These are phyloP conservation scores for Lanmaoa rubissima DNA, from an alignment of 768 basidiomycete species.

Conservation along the genomic window DNA sequence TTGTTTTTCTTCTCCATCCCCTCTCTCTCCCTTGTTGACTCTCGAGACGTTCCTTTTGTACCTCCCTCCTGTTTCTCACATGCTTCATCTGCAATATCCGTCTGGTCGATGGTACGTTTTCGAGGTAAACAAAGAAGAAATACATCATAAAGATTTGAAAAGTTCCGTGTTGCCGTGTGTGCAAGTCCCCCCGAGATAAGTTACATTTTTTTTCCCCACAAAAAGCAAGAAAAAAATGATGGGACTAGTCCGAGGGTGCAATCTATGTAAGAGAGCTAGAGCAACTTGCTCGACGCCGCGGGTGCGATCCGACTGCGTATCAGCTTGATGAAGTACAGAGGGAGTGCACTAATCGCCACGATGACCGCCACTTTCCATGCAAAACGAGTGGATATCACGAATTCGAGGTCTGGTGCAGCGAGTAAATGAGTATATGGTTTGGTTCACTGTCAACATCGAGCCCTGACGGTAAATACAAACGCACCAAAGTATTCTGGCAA, in stretches of 20 bases:
- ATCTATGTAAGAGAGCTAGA: slow-evolving; percentile 38
- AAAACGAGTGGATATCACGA: slow-evolving; percentile 85
- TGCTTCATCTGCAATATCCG: slow-evolving; percentile 31
- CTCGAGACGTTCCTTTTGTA: slow-evolving; percentile 17
- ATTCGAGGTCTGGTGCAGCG: slow-evolving; percentile 69
- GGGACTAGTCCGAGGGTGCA: not conserved
- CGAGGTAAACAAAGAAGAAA: slow-evolving; percentile 33
- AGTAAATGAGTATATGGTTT: not conserved
- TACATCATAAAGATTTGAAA: slow-evolving; percentile 40
- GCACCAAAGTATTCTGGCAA: slow-evolving; percentile 96
- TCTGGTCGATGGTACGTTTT: slow-evolving; percentile 12
- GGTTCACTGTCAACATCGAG: not conserved
- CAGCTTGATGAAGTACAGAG: slow-evolving; percentile 87
- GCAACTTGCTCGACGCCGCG: slow-evolving; percentile 88
- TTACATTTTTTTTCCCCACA: not conserved
- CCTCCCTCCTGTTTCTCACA: not conserved
- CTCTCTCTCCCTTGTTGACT: not conserved
- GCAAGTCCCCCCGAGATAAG: not conserved
- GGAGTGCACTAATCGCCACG: slow-evolving; percentile 90
- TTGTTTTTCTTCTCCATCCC: not conserved
- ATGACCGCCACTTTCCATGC: slow-evolving; percentile 95
- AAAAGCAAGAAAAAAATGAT: not conserved
- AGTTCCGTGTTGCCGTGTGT: not conserved
- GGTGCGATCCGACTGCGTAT: slow-evolving; percentile 86
- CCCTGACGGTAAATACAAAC: slow-evolving; percentile 19